Evolutionary conservation across 2,329 filamentous ascomycete genomes (phyloP), one percentile per base, ranked within the genome.

Genomic region (Rutstroemia sp.): DNA sequence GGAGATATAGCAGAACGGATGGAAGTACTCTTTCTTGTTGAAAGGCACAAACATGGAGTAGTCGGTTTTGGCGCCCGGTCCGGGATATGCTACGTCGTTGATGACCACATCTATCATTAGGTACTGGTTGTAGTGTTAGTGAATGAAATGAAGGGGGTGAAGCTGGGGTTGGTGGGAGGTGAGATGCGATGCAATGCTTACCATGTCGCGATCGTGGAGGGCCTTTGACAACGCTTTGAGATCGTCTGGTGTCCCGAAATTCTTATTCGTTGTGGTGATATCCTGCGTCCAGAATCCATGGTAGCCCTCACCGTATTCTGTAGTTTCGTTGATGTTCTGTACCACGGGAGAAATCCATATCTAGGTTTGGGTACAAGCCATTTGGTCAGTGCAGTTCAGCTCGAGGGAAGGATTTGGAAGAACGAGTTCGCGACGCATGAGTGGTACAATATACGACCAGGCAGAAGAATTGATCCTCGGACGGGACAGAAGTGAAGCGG

Each of bases 171-270:
- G n/a, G n/a, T 34, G 16, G 6, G 3, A 34, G 3, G 3, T 19
- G 18, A 44, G n/a, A 23, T 46, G 42, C 19, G 19, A 46, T 37
- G 38, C 41, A 37, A 16, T 27, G 38, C 49, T 44, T 56, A 60
- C 57, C 71, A 83, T 85, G 16, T 70, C 75, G 14, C 79, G 72
- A 21, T 70, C 67, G 63, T 86, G 82, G 1, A 83, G 69, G 2
- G 78, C 80, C 21, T 71, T 69, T 1, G 82, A 74, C 6, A 88
- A 74, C 4, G 73, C 75, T 61, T 77, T 77, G 56, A 88, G 73
- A 62, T 88, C 84, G 14, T 78, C 72, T 4, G 74, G 74, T 0
- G 79, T 80, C 30, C 85, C 85, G 59, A 81, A 83, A 57, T 81
- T 74, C 2, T 74, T 59, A 63, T 88, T 86, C 55, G 87, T 67